Percentiles rank a stretch among this genome's conserved stretches.
Conservation (phyloP, 2,329 filamentous ascomycete genomes). For the Chaetomiaceae sp. region DNA sequence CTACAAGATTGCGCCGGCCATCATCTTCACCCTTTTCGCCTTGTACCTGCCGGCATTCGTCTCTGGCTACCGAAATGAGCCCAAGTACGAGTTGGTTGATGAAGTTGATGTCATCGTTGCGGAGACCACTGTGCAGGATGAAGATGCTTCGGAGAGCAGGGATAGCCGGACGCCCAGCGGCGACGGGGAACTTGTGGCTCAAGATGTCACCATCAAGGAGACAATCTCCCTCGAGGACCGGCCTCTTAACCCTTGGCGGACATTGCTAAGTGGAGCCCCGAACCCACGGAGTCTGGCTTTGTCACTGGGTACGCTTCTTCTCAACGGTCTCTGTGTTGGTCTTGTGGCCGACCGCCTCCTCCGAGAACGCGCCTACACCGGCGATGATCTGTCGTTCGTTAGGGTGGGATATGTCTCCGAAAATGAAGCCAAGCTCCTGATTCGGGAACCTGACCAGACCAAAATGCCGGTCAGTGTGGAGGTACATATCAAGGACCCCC, state of each 20-base stretch:
- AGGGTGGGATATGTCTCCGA: conserved; percentile 83
- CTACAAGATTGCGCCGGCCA: conserved; percentile 24
- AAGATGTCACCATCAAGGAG: conserved; percentile 58
- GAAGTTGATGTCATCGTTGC: conserved; percentile 54
- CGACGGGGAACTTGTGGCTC: conserved; percentile 18
- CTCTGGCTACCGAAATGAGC: conserved; percentile 51
- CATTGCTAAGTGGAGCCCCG: conserved; percentile 71
- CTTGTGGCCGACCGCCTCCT: conserved; percentile 76
- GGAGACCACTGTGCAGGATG: conserved; percentile 37
- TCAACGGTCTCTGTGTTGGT: conserved; percentile 66
- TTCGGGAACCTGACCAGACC: conserved; percentile 74
- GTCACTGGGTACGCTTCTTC: conserved; percentile 62
- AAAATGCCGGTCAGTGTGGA: conserved; percentile 74
- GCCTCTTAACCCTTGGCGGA: conserved; percentile 53
- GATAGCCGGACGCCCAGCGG: conserved; percentile 34
- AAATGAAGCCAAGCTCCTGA: conserved; percentile 70
- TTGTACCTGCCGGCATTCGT: conserved; percentile 64
- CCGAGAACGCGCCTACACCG: conserved; percentile 66
- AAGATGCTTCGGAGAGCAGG: conserved; percentile 26
- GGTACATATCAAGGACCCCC: conserved; percentile 52
- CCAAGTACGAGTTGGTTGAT: conserved; percentile 56
- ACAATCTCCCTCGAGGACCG: conserved; percentile 56
- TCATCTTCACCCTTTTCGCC: conserved; percentile 58
- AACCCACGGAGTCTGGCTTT: conserved; percentile 63
- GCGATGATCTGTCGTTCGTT: conserved; percentile 75